phyloP scores from a whole-genome alignment of 345 rosid genomes.

The Rhodomyrtus tomentosa region DNA sequence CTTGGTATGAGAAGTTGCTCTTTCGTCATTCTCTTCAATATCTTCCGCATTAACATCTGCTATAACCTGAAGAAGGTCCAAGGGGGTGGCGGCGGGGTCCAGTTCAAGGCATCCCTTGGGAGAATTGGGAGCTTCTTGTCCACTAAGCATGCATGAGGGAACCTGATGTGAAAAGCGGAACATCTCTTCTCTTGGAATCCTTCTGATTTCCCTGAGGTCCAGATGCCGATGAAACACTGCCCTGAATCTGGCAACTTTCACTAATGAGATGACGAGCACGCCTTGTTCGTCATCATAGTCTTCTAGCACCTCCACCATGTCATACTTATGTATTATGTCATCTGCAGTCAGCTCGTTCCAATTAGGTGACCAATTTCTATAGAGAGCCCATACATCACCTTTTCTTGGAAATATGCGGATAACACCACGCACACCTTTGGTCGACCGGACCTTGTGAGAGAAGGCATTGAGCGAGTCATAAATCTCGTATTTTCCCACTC shows the following conservation, averaged over 20 bases:
- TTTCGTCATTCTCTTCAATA: background rate
- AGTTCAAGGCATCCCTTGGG: slow-evolving; percentile 31
- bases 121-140: slow-evolving; percentile 25
- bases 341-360: slow-evolving; percentile 24
- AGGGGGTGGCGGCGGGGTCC: slow-evolving; percentile 33
- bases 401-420: slow-evolving; percentile 23
- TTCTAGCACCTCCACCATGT: slow-evolving; percentile 37
- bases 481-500: slow-evolving; percentile 23
- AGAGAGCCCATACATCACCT: slow-evolving; percentile 37
- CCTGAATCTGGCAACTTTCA: slow-evolving; percentile 33
- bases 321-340: slow-evolving; percentile 23
- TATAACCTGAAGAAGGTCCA: slow-evolving; percentile 24
- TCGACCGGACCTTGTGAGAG: slow-evolving; percentile 34
- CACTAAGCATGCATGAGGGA: slow-evolving; percentile 27
- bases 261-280: slow-evolving; percentile 20
- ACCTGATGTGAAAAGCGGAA: slow-evolving; percentile 38
- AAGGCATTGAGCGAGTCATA: slow-evolving; percentile 19
- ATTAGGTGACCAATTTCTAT: slow-evolving; percentile 33
- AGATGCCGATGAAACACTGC: slow-evolving; percentile 21
- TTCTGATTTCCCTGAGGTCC: slow-evolving; percentile 12
- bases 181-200: slow-evolving; percentile 32
- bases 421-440: slow-evolving; percentile 18
- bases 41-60: slow-evolving; percentile 1
- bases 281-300: slow-evolving; percentile 34
- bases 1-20: background rate